Percentiles rank a stretch among this genome's conserved stretches.
Conservation (phyloP, 345 rosid species). For the Syzygium aromaticum region DNA sequence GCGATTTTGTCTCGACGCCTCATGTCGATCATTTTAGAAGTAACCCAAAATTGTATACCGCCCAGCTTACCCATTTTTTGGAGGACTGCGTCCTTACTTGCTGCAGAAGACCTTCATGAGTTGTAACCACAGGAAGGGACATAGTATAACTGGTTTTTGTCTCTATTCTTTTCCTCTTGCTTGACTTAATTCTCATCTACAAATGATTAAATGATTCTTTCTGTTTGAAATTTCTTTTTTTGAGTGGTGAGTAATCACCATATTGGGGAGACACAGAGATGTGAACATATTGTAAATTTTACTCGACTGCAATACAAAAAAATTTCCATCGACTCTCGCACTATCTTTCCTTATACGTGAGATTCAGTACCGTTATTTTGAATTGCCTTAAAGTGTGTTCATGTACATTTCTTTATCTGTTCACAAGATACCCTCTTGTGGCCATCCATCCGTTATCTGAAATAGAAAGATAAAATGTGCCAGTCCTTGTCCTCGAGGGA, state of each 20-base stretch:
- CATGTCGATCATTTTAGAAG: constrained; percentile 96
- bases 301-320: neutral
- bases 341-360: neutral
- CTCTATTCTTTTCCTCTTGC: neutral
- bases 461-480: neutral
- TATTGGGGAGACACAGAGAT: neutral
- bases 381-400: neutral
- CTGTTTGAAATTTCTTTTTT: neutral
- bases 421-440: neutral
- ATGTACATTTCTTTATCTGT: neutral
- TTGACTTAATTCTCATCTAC: neutral
- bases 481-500: neutral
- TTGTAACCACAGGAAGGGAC: neutral
- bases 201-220: neutral
- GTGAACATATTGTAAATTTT: neutral
- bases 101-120: constrained; percentile 13
- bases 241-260: neutral
- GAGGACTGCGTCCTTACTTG: constrained; percentile 56
- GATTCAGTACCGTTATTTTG: neutral
- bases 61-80: constrained; percentile 73
- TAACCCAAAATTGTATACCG: constrained; percentile 71
- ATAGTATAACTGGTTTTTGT: neutral
- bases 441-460: neutral
- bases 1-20: constrained; percentile 93
- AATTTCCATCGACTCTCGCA: neutral